Base-by-base conservation (phyloP, 2,329 filamentous ascomycete genomes). In the Pseudogymnoascus sp. region DNA sequence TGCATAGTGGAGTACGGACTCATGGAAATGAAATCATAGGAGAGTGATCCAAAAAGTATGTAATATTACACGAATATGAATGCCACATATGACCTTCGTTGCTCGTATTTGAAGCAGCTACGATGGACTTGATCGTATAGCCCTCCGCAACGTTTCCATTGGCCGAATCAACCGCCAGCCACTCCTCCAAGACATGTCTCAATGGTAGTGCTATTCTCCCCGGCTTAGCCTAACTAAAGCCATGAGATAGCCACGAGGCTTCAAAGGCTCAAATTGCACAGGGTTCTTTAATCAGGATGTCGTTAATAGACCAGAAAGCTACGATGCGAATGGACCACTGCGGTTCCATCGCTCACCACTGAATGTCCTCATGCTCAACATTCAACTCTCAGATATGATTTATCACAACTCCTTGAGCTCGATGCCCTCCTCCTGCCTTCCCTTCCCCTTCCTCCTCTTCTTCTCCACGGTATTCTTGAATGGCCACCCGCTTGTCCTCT, bases 401-500 rank as follows among this genome's bases (percentile, higher is more conserved):
- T 26, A 38, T 61, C 35, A 61, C 33, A 61, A 15, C 19, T 61
- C 59, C 19, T 61, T 61, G 13, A 61, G 33, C 59, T 61, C 59
- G 19, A 40, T 61, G 2, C 23, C 59, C 13, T 61, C 47, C 19
- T 44, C 19, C 15, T 61, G 19, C 23, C 15, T 38, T 4, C 33
- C 59, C 61, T 42, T 50, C 9, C 61, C 61, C 61, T 62, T 62
- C 61, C 61, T 62, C 60, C 62, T 65, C 71, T 76, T 78, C 40
- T 67, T 70, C 53, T 73, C 71, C 72, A 84, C 82, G 4, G 69
- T 70, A 68, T 89, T 89, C 68, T 78, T 78, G 72, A 90, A 89
- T 2, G 87, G 87, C 68, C 84, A 90, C 10, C 84, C 85, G 65
- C 80, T 80, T 26, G 81, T 87, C 71, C 86, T 78, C 79, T 88